Evolutionary conservation across 2,329 filamentous ascomycete species (phyloP), one percentile per base, ranked within the genome.

Genomic region (Falciphora oryzae): DNA sequence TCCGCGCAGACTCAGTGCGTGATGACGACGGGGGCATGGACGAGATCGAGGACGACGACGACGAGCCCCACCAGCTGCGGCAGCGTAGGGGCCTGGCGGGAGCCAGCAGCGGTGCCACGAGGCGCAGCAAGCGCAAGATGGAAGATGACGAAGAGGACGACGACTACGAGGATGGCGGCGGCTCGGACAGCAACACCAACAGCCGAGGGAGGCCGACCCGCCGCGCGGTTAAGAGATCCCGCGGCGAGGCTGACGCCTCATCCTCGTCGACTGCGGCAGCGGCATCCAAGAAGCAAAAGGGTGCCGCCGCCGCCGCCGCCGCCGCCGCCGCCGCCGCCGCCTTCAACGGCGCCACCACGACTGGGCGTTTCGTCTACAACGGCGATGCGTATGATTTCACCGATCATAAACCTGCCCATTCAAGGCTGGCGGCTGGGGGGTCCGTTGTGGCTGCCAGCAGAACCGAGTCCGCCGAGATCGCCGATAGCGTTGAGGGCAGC

Each of bases 21-120:
- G 69, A 73, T 6, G 65, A 69, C 10, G 70, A 70, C 27, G 65
- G 67, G 18, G 28, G 29, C 25, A 44, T 31, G n/a, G 50, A 38
- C 18, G 27, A 57, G 14, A n/a, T 27, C 18, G 61, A 57, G n/a
- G 53, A 57, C 25, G 50, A 63, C 16, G 28, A 57, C 11, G 61
- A 53, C 6, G 50, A 32, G 32, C 53, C 28, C 50, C 63, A 65
- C 32, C 29, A n/a, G 50, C 32, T 38, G 4, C 28, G 56, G 25
- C 29, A 50, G 22, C 8, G 29, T n/a, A 28, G 29, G 27, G 29
- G 22, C 53, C 28, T 32, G 13, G n/a, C 14, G 56, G 50, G n/a
- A 8, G 27, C 32, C 14, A 62, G 60, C n/a, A 27, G 3, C 22
- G 35, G 50, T 29, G 8, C 3, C 38, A 29, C 60, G 16, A 29